These are phyloP conservation scores for Globisporangium barbulae DNA, from an alignment of 352 stramenopile species.

Conservation along the genomic window DNA sequence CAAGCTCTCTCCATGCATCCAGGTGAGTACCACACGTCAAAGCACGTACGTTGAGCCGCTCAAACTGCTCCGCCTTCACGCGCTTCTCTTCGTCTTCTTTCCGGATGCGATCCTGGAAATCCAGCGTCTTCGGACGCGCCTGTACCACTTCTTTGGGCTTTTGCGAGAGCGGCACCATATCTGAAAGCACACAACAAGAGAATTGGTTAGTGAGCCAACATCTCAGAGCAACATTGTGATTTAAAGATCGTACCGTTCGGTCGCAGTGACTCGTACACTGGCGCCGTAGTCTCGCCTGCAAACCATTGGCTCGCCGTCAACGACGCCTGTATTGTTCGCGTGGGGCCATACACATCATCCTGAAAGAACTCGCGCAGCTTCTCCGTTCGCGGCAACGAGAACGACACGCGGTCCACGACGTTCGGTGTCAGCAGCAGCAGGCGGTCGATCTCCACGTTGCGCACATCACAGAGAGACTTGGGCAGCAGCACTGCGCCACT, in stretches of 20 bases:
- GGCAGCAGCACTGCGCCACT: constrained; percentile 57
- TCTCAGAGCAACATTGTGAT: not conserved
- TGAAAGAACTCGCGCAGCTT: constrained; percentile 78
- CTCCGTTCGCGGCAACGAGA: constrained; percentile 59
- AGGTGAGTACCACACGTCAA: not conserved
- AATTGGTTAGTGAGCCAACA: constrained; percentile 1
- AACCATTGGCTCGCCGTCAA: constrained; percentile 52
- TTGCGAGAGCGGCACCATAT: constrained; percentile 63
- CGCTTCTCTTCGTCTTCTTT: constrained; percentile 65
- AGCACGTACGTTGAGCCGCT: constrained; percentile 59
- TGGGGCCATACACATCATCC: constrained; percentile 64
- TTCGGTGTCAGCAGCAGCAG: constrained; percentile 60
- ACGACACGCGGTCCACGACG: constrained; percentile 54
- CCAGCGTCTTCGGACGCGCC: constrained; percentile 53
- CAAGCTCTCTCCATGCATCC: not conserved
- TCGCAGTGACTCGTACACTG: constrained; percentile 51
- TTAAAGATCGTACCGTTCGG: constrained; percentile 33
- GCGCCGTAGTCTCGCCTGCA: constrained; percentile 32
- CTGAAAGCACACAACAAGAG: constrained; percentile 16
- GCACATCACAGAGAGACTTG: constrained; percentile 60
- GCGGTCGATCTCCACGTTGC: constrained; percentile 59
- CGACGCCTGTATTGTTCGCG: constrained; percentile 28
- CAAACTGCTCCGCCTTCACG: constrained; percentile 58
- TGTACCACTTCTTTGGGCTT: constrained; percentile 35
- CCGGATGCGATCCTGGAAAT: constrained; percentile 59